Base-by-base conservation (phyloP, 2,329 filamentous ascomycete species). In the Cladosporium sphaerospermum region DNA sequence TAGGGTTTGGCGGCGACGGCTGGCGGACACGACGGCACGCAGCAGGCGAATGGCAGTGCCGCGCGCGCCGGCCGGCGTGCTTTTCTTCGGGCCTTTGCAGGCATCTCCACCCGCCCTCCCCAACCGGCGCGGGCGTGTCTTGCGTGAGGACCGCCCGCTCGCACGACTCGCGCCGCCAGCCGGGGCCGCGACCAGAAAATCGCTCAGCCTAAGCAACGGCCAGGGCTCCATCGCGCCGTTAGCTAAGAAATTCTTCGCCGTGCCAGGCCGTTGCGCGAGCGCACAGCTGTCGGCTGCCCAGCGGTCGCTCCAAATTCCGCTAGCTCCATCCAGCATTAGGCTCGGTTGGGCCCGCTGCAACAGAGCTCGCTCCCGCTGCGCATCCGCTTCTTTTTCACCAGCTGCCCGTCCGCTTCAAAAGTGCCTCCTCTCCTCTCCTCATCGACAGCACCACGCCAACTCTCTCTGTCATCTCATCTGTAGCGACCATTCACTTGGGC, bases 401-500 rank as follows among this genome's bases (percentile, higher is more conserved):
- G 41, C 48, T 51, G 28, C 48, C 48, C 48, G 48, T 51, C 50
- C 50, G 50, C 50, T 46, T 53, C 43, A 46, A 41, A 53, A 53
- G 43, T 50, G 39, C 52, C 53, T 56, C 46, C 55, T 46, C 50
- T 45, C 44, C 49, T 54, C 42, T 42, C 44, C 36, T 42, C 52
- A 33, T 50, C 50, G 43, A 49, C 53, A 45, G 49, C 52, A 47
- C 36, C 41, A 33, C 45, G 46, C 34, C 47, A 32, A 18, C 45
- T 36, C 33, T 34, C 23, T 48, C 48, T 45, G 37, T 40, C 48
- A 46, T 54, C 51, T 34, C 47, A 32, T 32, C 50, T 33, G 33
- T 53, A 57, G 59, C 63, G 57, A 54, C 63, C 63, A 65, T 66
- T 66, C 36, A 63, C 54, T 66, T 64, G 64, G 62, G 51, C 57